phyloP scores from a whole-genome alignment of 2,329 filamentous ascomycete genomes.

The Apiospora hydei region DNA sequence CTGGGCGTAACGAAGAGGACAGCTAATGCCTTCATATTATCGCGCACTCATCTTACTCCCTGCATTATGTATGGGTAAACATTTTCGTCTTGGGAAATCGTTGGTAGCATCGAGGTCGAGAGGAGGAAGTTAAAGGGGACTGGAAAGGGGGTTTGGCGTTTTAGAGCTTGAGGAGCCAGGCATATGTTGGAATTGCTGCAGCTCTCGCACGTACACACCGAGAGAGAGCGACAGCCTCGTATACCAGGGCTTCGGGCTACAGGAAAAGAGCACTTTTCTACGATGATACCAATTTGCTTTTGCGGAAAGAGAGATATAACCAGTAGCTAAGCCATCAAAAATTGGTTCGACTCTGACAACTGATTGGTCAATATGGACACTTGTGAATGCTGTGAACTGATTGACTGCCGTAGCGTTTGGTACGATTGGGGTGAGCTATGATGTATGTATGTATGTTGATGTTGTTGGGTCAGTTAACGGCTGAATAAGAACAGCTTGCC shows the following conservation, averaged over 20 bases:
- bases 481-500: neutral
- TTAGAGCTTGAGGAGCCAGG: neutral
- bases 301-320: constrained; percentile 11
- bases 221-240: neutral
- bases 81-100: too few relatives aligned
- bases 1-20: constrained; percentile 5
- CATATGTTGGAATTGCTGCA: neutral
- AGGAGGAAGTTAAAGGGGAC: neutral
- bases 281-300: constrained; percentile 22
- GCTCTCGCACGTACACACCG: neutral
- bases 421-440: neutral
- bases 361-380: neutral
- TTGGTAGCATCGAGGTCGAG: neutral
- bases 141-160: constrained; percentile 3
- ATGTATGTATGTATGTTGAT: neutral
- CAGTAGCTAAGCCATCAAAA: constrained; percentile 1
- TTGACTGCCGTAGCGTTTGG: neutral
- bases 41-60: neutral
- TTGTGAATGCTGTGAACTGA: neutral
- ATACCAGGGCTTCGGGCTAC: neutral
- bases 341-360: neutral
- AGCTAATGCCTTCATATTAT: neutral
- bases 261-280: constrained; percentile 4
- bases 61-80: neutral
- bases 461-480: neutral